Percentiles rank a stretch among this genome's conserved stretches.
Conservation (phyloP, 2,329 filamentous ascomycete genomes). For the Aspergillus jensenii region DNA sequence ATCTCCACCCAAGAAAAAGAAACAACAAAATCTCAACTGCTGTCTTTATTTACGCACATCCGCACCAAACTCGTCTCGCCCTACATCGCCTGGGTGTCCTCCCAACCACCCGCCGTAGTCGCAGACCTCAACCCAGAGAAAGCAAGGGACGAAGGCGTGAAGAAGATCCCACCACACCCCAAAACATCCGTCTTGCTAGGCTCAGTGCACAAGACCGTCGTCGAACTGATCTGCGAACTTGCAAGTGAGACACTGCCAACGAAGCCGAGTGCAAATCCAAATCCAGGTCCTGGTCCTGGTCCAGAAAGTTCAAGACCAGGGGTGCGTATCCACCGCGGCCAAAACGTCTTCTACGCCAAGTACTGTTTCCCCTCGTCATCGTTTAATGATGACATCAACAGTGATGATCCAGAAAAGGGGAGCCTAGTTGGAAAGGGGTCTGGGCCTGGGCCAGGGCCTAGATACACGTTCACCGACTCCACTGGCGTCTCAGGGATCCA, state of each 20-base stretch:
- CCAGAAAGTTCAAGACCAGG: not conserved
- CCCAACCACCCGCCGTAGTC: not conserved
- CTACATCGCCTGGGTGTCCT: not conserved
- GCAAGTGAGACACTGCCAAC: not conserved
- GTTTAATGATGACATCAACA: not conserved
- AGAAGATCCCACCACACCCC: conserved; percentile 10
- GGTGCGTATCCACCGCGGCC: not conserved
- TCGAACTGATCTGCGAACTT: conserved; percentile 22
- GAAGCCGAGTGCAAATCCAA: too few relatives aligned
- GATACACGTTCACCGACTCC: conserved; percentile 32
- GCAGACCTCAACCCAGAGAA: not conserved
- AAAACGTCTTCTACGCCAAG: conserved; percentile 3
- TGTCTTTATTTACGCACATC: conserved; percentile 5
- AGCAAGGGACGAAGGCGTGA: not conserved
- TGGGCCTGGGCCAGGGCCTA: not conserved
- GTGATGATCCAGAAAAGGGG: not conserved
- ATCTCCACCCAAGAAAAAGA: not conserved
- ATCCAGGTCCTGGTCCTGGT: too few relatives aligned
- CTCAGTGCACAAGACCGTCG: conserved; percentile 35
- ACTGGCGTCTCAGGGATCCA: conserved; percentile 27
- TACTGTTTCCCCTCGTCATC: conserved; percentile 1
- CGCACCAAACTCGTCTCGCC: conserved; percentile 1
- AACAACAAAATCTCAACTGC: conserved; percentile 5
- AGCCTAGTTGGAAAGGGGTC: not conserved
- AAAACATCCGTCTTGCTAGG: conserved; percentile 37